phyloP scores from a whole-genome alignment of 2,329 filamentous ascomycete genomes.

The Cordyceps tenuipes region DNA sequence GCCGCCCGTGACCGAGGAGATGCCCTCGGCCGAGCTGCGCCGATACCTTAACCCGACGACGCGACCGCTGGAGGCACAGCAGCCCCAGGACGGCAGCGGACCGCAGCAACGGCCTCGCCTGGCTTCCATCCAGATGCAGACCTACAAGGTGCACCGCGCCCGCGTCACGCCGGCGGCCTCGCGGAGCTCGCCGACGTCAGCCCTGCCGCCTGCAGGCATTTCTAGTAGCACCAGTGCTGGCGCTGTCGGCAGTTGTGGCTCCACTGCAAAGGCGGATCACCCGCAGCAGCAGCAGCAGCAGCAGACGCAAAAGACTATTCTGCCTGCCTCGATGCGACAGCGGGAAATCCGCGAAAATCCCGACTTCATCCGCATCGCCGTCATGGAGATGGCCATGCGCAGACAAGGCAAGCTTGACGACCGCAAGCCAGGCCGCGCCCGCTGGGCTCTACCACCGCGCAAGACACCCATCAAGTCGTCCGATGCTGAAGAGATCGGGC shows the following conservation, averaged over 20 bases:
- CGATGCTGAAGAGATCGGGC: conserved; percentile 42
- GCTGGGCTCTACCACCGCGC: conserved; percentile 59
- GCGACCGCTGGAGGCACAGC: conserved; percentile 20
- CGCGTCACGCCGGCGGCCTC: conserved; percentile 25
- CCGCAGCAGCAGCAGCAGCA: conserved; percentile 18
- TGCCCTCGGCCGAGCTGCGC: conserved; percentile 56
- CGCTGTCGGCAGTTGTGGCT: not conserved
- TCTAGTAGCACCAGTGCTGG: conserved; percentile 21
- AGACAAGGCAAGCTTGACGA: conserved; percentile 58
- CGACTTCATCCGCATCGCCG: conserved; percentile 62
- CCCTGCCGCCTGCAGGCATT: conserved; percentile 14
- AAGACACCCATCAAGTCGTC: conserved; percentile 37
- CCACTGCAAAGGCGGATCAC: conserved; percentile 14
- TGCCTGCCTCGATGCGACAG: conserved; percentile 42
- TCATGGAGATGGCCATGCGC: conserved; percentile 66
- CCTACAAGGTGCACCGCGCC: conserved; percentile 52
- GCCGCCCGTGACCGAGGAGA: conserved; percentile 53
- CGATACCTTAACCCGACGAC: conserved; percentile 60
- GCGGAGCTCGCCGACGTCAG: conserved; percentile 22
- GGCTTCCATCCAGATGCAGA: conserved; percentile 65
- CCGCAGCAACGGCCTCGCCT: conserved; percentile 22
- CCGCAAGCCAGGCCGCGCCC: conserved; percentile 57
- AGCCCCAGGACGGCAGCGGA: conserved; percentile 1
- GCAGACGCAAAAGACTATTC: conserved; percentile 17
- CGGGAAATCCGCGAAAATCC: conserved; percentile 62